Base-by-base conservation (phyloP, 2,329 filamentous ascomycete species). In the Beauveria caledonica region DNA sequence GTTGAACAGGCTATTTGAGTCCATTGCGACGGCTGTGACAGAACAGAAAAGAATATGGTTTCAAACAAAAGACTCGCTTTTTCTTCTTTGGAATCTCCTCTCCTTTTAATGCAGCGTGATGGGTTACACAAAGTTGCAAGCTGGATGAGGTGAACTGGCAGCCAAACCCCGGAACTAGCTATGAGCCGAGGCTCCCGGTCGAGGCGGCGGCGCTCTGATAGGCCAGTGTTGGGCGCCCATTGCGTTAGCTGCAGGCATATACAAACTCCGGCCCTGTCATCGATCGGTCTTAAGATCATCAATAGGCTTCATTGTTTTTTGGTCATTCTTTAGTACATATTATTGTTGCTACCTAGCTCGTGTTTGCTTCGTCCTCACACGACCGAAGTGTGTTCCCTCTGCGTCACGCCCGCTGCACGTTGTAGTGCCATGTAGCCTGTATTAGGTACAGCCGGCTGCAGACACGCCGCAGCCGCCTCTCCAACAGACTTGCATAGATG, bases 1-100 rank as follows among this genome's bases (percentile, higher is more conserved):
- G 65, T 80, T 74, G 68, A 86, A 86, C 42, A 86, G 74, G 63
- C 64, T 78, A 10, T 9, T 9, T 15, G 54, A 40, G 40, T 57
- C 54, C 54, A 57, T 57, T 1, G 44, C 15, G 5, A 9, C 15
- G 25, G 13, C 23, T 39, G 15, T 15, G 10, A 8, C 10, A 17
- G n/a, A 11, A 21, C 5, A 3, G 1, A 29, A 2, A 33, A 54
- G 11, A 33, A n/a, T 3, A 11, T 33, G 10, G 21, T 11, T 17
- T 23, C 4, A 11, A 6, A 17, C 3, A 5, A 2, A 11, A 39
- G 8, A 52, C 5, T n/a, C 1, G 5, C 5, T 13, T 33, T 17
- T 13, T 52, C 5, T 13, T 33, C 9, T 13, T 52, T 10, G 5
- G 9, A 40, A 7, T 17, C 19, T 15, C 1, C 11, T n/a, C 17